Base-by-base conservation (phyloP, 768 basidiomycete genomes). In the Aureoboletus auriporus region DNA sequence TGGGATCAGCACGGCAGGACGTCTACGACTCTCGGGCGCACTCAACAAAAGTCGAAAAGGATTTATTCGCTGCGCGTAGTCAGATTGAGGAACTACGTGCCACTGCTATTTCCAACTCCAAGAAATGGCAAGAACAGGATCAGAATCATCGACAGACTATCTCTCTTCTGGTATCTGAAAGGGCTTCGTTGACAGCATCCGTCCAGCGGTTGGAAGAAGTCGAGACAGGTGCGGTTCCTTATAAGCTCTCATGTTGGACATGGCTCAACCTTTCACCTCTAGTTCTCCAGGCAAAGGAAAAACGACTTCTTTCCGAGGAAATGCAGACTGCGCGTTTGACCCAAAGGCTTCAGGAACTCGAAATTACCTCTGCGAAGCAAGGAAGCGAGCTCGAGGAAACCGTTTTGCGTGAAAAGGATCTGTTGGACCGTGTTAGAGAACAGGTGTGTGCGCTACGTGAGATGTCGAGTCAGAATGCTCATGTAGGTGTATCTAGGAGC, bases 81-180 rank as follows among this genome's bases (percentile, higher is more conserved):
- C 61, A 52, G 41, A 66, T 57, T 23, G 60, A 56, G 8, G 50
- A 50, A 26, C 27, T 62, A 29, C 52, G 54, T 5, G 37, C 51
- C 14, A 56, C 40, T 33, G 59, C 58, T 31, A 5, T 44, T 2
- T 47, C 17, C 3, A 46, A 52, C 33, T 54, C 55, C 7, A 42
- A 41, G 37, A 59, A 46, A 30, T 60, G 63, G 46, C 63, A 64
- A 14, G 61, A 65, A 11, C 64, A 65, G 34, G 64, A 75, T 39
- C 73, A 78, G 55, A 83, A 76, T 56, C 84, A 86, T 55, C 82
- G 80, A 51, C 83, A 83, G 57, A 87, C 86, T 0, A 88, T 93
- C 49, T 74, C 84, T 39, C 63, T 86, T n/a, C 73, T 93, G 12
- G 87, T 91, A 16, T 75, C 81, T 3, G 87, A 89, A 59, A 88